Conservation (phyloP, 2,329 filamentous ascomycete genomes). For the Claviceps spartinae region DNA sequence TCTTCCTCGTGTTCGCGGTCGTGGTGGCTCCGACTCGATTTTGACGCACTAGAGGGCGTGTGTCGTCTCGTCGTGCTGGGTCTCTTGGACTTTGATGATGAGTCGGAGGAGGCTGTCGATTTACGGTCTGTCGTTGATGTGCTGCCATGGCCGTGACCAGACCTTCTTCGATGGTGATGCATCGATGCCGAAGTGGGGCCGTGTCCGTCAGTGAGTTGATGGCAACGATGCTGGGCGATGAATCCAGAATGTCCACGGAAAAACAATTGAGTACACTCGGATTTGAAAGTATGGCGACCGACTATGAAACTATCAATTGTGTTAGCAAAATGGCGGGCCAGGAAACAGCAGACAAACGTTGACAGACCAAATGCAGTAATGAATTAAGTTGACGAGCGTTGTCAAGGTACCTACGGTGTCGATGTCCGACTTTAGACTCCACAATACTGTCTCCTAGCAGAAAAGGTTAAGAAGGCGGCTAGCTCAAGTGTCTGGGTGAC, state of each 20-base stretch:
- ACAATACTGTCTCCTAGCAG: neutral
- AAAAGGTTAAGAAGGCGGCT: neutral
- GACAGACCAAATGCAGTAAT: neutral
- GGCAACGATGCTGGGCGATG: too few species aligned
- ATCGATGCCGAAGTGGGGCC: slow-evolving; percentile 19
- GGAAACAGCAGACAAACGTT: neutral
- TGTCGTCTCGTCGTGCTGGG: slow-evolving; percentile 32
- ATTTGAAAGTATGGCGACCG: neutral
- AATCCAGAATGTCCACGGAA: too few species aligned
- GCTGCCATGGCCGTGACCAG: slow-evolving; percentile 38
- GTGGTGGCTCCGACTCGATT: slow-evolving; percentile 36
- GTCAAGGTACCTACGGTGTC: neutral
- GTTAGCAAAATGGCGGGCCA: neutral
- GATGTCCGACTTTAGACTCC: neutral
- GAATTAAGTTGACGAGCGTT: neutral
- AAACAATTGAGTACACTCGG: too few species aligned
- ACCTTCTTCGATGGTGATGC: slow-evolving; percentile 45
- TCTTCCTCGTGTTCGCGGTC: slow-evolving; percentile 38
- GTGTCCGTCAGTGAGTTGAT: neutral
- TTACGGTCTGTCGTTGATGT: slow-evolving; percentile 43
- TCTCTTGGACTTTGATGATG: slow-evolving; percentile 31
- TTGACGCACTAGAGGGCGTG: slow-evolving; percentile 26
- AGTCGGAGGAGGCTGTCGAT: slow-evolving; percentile 29
- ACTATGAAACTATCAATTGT: neutral
- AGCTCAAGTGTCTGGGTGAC: neutral